Conservation (phyloP, 306 rosid species). For the Cicer bijugum region DNA sequence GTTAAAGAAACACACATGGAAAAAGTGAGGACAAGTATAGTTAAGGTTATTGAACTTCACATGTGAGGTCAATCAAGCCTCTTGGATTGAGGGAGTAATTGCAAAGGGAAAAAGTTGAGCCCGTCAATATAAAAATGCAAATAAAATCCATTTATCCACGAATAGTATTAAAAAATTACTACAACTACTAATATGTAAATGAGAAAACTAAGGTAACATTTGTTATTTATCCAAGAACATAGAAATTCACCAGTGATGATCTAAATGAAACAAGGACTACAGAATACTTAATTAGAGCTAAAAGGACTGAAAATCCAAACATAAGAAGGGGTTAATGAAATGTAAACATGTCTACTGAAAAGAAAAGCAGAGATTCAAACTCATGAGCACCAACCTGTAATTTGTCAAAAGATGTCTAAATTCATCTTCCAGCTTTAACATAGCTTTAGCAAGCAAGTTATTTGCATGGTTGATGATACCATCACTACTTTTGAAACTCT, state of each 20-base stretch:
- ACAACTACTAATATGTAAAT: neutral
- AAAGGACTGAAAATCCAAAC: neutral
- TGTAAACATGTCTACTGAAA: neutral
- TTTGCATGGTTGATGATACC: slow-evolving; percentile 72
- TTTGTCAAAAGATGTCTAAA: slow-evolving; percentile 78
- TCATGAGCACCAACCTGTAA: slow-evolving; percentile 67
- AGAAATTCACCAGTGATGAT: slow-evolving; percentile 14
- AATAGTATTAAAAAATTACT: slow-evolving; percentile 15
- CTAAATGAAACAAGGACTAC: slow-evolving; percentile 4
- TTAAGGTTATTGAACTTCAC: slow-evolving; percentile 5
- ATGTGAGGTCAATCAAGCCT: neutral
- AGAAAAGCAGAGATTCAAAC: slow-evolving; percentile 22
- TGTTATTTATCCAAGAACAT: slow-evolving; percentile 2
- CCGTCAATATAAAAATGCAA: neutral
- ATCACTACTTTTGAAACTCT: slow-evolving; percentile 64
- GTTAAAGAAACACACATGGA: neutral
- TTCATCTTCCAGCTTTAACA: slow-evolving; percentile 93
- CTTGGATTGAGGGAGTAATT: neutral
- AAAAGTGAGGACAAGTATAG: slow-evolving; percentile 10
- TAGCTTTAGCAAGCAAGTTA: slow-evolving; percentile 81
- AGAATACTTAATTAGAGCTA: neutral
- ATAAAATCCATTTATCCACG: slow-evolving; percentile 1
- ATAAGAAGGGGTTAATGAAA: slow-evolving; percentile 25
- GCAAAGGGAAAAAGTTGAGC: neutral
- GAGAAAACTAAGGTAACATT: slow-evolving; percentile 11